Percentiles rank a stretch among this genome's conserved stretches.
phyloP scores from a whole-genome alignment of 1,139 yeast genomes.

The Pichia sp. region DNA sequence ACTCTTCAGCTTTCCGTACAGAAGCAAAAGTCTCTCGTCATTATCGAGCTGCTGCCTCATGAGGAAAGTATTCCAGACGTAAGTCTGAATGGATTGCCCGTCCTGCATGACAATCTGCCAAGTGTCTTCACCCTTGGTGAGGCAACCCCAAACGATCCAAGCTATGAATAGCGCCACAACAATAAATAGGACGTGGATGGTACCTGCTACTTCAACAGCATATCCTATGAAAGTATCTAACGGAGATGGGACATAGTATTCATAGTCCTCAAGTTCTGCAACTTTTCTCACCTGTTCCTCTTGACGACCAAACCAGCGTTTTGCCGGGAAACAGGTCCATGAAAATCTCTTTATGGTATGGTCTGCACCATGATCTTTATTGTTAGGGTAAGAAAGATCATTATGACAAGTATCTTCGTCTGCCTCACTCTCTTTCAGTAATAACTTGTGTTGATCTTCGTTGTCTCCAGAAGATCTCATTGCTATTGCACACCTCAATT shows the following conservation, averaged over 20 bases:
- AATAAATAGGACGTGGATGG: slow-evolving; percentile 27
- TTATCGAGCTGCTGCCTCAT: slow-evolving; percentile 38
- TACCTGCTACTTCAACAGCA: slow-evolving; percentile 30
- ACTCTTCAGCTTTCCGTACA: slow-evolving; percentile 33
- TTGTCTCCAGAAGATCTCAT: not conserved
- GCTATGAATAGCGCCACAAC: slow-evolving; percentile 31
- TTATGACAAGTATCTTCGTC: too few relatives aligned
- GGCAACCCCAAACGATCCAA: slow-evolving; percentile 35
- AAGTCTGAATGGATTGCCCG: slow-evolving; percentile 39
- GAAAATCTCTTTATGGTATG: not conserved
- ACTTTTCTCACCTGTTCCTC: not conserved
- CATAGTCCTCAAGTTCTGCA: slow-evolving; percentile 12
- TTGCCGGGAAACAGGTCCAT: not conserved
- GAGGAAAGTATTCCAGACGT: slow-evolving; percentile 37
- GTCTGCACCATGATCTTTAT: too few relatives aligned
- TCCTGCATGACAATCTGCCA: slow-evolving; percentile 43
- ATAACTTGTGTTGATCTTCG: not conserved
- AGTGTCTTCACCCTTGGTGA: slow-evolving; percentile 31
- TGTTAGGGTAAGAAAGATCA: too few relatives aligned
- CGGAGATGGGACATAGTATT: slow-evolving; percentile 17
- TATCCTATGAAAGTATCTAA: slow-evolving; percentile 17
- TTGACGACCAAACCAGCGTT: slow-evolving; percentile 3
- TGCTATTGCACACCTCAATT: slow-evolving; percentile 15
- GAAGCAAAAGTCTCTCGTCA: slow-evolving; percentile 20
- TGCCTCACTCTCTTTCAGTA: not conserved